A percentile compares a stretch with the other conserved stretches of the same genome.
Evolutionary conservation across 768 basidiomycete genomes (phyloP).

Genomic region (Pisolithus sp.): DNA sequence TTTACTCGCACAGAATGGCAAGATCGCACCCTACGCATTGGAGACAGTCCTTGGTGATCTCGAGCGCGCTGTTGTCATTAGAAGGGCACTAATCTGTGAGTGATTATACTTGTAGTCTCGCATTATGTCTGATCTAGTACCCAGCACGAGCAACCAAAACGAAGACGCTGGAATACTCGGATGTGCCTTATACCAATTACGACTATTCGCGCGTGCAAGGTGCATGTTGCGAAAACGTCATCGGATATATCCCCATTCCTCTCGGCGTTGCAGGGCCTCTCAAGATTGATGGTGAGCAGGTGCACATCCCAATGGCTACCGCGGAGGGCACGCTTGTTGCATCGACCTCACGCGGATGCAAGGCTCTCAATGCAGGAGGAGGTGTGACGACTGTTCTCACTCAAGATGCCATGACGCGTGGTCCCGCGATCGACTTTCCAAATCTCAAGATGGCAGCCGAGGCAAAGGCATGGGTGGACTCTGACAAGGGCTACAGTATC

Average conservation of each 20-base stretch:
- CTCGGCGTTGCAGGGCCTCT: constrained; percentile 96
- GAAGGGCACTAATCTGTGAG: constrained; percentile 88
- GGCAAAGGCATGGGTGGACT: constrained; percentile 84
- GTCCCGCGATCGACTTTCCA: constrained; percentile 97
- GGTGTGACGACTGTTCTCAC: constrained; percentile 93
- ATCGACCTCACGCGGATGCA: constrained; percentile 94
- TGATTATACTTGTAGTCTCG: constrained; percentile 14
- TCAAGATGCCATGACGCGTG: constrained; percentile 95
- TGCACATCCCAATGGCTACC: constrained; percentile 97
- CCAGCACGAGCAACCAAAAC: constrained; percentile 80
- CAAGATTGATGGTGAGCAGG: constrained; percentile 75
- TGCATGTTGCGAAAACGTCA: constrained; percentile 98
- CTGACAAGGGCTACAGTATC: constrained; percentile 66
- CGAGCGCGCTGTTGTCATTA: constrained; percentile 80
- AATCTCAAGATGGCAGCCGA: constrained; percentile 69
- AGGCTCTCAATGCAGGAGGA: constrained; percentile 93
- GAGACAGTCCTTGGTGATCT: constrained; percentile 91
- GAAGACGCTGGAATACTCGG: constrained; percentile 75
- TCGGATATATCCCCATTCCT: constrained; percentile 94
- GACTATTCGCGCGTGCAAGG: constrained; percentile 93
- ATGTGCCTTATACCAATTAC: constrained; percentile 78
- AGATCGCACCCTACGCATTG: constrained; percentile 90
- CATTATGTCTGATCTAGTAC: constrained; percentile 4
- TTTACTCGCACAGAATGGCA: constrained; percentile 79
- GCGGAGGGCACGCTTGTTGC: constrained; percentile 99